These are phyloP conservation scores for Acorus gramineus DNA, from an alignment of 106 monocot species.

Conservation along the genomic window DNA sequence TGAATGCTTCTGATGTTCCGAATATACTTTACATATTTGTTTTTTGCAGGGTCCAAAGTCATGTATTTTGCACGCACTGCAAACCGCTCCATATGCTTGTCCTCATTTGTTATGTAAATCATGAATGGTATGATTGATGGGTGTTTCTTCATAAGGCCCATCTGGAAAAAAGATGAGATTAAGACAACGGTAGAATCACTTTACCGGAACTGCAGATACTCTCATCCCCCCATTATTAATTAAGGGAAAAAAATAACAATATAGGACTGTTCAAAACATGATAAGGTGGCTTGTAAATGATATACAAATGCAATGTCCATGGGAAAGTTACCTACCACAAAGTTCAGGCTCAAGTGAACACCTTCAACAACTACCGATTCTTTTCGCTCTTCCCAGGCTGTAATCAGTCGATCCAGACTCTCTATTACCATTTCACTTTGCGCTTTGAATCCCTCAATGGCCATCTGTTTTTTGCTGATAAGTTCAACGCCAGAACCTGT, in stretches of 20 bases:
- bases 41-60: no score
- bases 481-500: constrained; percentile 19
- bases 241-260: no score
- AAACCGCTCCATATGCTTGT: no score
- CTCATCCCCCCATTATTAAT: no score
- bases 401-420: constrained; percentile 30
- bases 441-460: neutral
- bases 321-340: neutral
- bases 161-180: no score
- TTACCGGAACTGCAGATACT: no score
- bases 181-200: neutral
- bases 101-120: no score
- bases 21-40: no score
- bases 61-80: no score
- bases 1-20: no score
- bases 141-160: no score
- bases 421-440: neutral
- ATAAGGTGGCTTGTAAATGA: neutral
- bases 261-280: no score
- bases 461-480: constrained; percentile 49
- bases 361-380: neutral
- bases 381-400: constrained; percentile 5
- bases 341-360: neutral
- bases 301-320: neutral
- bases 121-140: neutral